Percentiles rank a stretch among this genome's conserved stretches.
Evolutionary conservation across 2,329 filamentous ascomycete species (phyloP).

Genomic region (Myriosclerotinia curreyana): DNA sequence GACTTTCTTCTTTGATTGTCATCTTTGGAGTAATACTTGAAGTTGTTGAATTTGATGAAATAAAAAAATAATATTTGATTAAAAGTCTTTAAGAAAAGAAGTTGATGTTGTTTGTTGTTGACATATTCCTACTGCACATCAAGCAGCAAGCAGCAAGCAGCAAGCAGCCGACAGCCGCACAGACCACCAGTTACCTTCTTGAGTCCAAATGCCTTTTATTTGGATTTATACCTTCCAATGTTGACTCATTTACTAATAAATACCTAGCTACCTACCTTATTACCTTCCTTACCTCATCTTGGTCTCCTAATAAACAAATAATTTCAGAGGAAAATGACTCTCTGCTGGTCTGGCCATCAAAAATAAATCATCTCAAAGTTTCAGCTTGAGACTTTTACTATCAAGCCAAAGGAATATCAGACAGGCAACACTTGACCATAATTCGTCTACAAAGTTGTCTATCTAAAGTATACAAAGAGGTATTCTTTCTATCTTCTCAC

Average conservation of each 20-base stretch:
- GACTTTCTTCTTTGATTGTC: neutral
- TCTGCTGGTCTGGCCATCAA: neutral
- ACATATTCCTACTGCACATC: neutral
- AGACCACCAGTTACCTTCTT: no score
- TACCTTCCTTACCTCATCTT: no score
- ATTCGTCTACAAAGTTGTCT: neutral
- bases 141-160: no score
- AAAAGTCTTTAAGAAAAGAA: neutral
- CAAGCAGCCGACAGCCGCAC: no score
- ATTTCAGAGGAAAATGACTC: neutral
- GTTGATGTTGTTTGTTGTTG: constrained; percentile 2
- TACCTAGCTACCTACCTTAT: no score
- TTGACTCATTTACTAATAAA: no score
- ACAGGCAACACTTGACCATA: neutral
- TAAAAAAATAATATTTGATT: neutral
- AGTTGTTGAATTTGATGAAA: neutral
- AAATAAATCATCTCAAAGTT: neutral
- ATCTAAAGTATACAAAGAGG: neutral
- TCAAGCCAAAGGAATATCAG: neutral
- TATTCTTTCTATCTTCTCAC: neutral
- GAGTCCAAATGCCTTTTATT: no score
- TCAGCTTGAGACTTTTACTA: neutral
- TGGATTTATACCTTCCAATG: no score
- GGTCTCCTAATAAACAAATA: neutral
- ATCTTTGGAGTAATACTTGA: neutral